Evolutionary conservation across 1,284 basidiomycete genomes (phyloP).

Genomic region (Pseudozyma sp.): DNA sequence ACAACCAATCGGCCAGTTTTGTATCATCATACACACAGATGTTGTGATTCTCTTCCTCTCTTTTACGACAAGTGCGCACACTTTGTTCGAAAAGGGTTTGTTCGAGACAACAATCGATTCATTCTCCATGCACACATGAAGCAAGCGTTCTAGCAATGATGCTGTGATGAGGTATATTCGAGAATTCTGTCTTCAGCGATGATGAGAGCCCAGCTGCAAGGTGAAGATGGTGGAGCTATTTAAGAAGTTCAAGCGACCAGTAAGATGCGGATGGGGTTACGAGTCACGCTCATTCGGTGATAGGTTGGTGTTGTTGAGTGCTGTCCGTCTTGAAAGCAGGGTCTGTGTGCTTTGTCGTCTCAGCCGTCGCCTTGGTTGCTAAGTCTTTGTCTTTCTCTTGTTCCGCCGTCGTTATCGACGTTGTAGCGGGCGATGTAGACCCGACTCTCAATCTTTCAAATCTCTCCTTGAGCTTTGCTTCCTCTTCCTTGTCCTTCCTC

Average conservation of each 20-base stretch:
- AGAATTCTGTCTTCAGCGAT: too few species aligned
- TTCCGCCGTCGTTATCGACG: neutral
- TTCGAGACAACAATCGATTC: neutral
- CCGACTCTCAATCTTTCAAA: constrained; percentile 18
- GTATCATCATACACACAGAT: constrained; percentile 19
- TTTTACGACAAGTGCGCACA: neutral
- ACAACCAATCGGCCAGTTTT: constrained; percentile 7
- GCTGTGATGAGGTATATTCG: too few species aligned
- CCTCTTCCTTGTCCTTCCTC: constrained; percentile 12
- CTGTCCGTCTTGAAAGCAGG: too few species aligned
- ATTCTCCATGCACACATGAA: neutral
- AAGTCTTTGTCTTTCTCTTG: neutral
- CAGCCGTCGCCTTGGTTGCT: neutral
- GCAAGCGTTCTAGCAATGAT: too few species aligned
- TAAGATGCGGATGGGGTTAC: neutral
- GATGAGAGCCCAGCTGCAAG: too few species aligned
- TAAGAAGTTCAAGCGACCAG: neutral
- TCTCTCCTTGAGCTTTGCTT: neutral
- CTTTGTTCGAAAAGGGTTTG: neutral
- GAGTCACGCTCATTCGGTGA: neutral
- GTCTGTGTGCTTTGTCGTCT: too few species aligned
- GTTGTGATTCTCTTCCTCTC: neutral
- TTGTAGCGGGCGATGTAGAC: neutral
- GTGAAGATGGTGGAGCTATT: too few species aligned
- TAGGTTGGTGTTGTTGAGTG: neutral